Evolutionary conservation across 352 stramenopile genomes (phyloP).

Genomic region (Nothophytophthora sp.): DNA sequence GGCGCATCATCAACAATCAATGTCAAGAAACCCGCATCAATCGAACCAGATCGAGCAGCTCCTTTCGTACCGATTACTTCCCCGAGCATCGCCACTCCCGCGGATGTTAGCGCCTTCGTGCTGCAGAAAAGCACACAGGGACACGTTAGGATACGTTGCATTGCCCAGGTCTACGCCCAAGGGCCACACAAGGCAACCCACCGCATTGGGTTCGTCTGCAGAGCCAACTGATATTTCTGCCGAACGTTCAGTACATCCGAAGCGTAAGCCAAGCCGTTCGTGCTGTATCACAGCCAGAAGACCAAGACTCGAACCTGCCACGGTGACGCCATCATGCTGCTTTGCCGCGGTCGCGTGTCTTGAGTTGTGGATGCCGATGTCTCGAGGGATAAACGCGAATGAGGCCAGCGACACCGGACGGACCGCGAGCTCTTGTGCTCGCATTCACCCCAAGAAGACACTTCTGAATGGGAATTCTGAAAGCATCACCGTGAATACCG

Average conservation of each 20-base stretch:
- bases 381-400: constrained; percentile 7
- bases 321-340: constrained; percentile 22
- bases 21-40: not conserved
- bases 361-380: too few relatives aligned
- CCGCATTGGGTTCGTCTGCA: constrained; percentile 56
- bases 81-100: constrained; percentile 56
- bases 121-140: constrained; percentile 16
- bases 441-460: too few relatives aligned
- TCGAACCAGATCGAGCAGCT: not conserved
- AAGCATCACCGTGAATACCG: constrained; percentile 19
- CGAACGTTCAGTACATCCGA: not conserved
- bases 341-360: not conserved
- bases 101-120: constrained; percentile 72
- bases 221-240: constrained; percentile 61
- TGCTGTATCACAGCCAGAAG: not conserved
- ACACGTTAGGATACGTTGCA: too few relatives aligned
- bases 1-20: not conserved
- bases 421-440: too few relatives aligned
- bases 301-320: constrained; percentile 29
- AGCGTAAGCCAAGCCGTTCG: not conserved
- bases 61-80: constrained; percentile 62
- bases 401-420: constrained; percentile 1
- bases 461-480: too few relatives aligned
- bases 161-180: too few relatives aligned
- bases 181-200: constrained; percentile 18